Evolutionary conservation across 345 rosid genomes (phyloP).

Genomic region (Citropsis articulata): DNA sequence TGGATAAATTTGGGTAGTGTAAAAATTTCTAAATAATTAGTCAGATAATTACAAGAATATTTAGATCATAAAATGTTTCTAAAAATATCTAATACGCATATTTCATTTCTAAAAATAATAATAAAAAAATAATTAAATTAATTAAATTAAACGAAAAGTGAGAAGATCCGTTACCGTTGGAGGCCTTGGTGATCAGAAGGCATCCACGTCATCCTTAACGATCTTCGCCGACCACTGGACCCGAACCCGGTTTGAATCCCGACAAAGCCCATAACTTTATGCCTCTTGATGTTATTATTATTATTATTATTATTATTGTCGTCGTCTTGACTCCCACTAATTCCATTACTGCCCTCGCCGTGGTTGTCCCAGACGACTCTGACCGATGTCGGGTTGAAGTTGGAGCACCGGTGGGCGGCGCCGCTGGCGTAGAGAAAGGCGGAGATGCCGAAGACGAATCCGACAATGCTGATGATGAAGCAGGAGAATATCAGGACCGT

Average conservation of each 20-base stretch:
- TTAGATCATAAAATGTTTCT: too few species aligned
- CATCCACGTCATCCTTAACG: slow-evolving; percentile 87
- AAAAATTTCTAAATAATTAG: too few species aligned
- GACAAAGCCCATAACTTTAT: slow-evolving; percentile 80
- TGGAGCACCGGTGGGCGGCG: slow-evolving; percentile 23
- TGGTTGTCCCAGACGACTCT: slow-evolving; percentile 59
- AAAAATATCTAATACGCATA: too few species aligned
- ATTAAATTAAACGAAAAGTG: neutral
- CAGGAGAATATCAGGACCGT: slow-evolving; percentile 41
- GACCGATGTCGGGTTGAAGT: slow-evolving; percentile 45
- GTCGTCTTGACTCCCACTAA: neutral
- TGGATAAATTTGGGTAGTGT: neutral
- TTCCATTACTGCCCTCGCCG: slow-evolving; percentile 7
- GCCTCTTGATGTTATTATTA: slow-evolving; percentile 35
- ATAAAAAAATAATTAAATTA: neutral
- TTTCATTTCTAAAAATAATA: too few species aligned
- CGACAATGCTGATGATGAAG: slow-evolving; percentile 58
- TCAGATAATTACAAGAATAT: neutral
- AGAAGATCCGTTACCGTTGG: slow-evolving; percentile 50
- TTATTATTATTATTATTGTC: slow-evolving; percentile 10
- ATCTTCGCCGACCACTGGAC: slow-evolving; percentile 60
- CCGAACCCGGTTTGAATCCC: slow-evolving; percentile 88
- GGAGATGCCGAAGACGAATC: slow-evolving; percentile 59
- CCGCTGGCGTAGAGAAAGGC: slow-evolving; percentile 32
- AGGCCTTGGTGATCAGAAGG: slow-evolving; percentile 80